phyloP scores from a whole-genome alignment of 495 filamentous ascomycete genomes.

The Lepraria neglecta region DNA sequence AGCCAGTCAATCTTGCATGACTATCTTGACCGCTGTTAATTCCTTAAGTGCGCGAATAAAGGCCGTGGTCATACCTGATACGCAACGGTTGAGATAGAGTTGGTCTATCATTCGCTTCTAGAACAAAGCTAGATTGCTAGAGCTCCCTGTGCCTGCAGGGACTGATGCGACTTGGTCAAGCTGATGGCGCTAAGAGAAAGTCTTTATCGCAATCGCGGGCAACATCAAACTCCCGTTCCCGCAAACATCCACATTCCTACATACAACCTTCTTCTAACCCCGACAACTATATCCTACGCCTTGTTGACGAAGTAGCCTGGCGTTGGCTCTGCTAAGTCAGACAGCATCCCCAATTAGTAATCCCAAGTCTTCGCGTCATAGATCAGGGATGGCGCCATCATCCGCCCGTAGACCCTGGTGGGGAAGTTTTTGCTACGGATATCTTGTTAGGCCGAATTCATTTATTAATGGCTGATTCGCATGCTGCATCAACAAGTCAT shows the following conservation, averaged over 20 bases:
- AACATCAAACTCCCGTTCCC: background rate
- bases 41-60: constrained; percentile 4
- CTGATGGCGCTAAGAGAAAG: constrained; percentile 16
- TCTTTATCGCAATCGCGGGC: constrained; percentile 15
- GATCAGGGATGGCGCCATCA: constrained; percentile 15
- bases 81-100: constrained; percentile 12
- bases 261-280: background rate
- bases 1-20: constrained; percentile 13
- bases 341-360: constrained; percentile 9
- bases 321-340: background rate
- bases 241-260: background rate
- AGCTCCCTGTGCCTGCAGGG: constrained; percentile 7
- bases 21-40: constrained; percentile 5
- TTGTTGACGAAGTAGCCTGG: background rate
- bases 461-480: background rate
- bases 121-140: background rate
- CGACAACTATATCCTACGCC: background rate
- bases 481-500: background rate
- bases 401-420: constrained; percentile 14
- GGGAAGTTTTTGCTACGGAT: constrained; percentile 4
- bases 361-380: constrained; percentile 18
- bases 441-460: background rate
- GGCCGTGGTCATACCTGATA: background rate
- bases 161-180: background rate
- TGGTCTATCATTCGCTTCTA: constrained; percentile 2